Conservation (phyloP, 352 stramenopile species). For the Globisporangium spiculum region DNA sequence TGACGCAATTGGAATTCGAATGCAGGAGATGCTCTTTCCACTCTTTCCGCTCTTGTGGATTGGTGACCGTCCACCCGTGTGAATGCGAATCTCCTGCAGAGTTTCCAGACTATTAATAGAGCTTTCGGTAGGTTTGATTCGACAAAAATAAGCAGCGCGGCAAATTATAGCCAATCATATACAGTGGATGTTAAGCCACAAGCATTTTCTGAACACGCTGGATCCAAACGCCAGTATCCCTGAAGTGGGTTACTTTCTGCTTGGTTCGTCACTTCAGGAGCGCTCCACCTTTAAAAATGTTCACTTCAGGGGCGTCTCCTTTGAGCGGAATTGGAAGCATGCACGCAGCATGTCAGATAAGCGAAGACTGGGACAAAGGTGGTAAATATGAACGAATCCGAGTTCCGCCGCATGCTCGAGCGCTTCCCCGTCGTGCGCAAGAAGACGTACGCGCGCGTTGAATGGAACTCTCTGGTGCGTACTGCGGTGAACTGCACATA, state of each 20-base stretch:
- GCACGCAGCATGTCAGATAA: background rate
- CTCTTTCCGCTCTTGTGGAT: background rate
- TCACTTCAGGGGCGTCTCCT: constrained; percentile 5
- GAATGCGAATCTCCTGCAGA: constrained; percentile 7
- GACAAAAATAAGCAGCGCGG: background rate
- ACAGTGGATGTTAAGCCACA: background rate
- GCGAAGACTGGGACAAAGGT: background rate
- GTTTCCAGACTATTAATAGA: background rate
- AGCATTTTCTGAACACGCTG: constrained; percentile 3
- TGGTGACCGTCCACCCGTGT: background rate
- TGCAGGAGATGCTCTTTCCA: background rate
- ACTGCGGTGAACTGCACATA: background rate
- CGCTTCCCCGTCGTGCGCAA: constrained; percentile 78
- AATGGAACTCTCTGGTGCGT: constrained; percentile 76
- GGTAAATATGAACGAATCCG: constrained; percentile 65
- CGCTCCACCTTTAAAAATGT: background rate
- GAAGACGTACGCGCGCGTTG: constrained; percentile 70
- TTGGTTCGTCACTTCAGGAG: background rate
- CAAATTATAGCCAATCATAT: background rate
- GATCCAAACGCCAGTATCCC: background rate
- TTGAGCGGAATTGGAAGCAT: background rate
- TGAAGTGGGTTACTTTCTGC: background rate
- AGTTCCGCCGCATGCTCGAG: constrained; percentile 69
- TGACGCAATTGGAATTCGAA: constrained; percentile 13
- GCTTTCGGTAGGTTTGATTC: background rate